phyloP scores from a whole-genome alignment of 192 early-diverging fungal genomes.

The Coemansia sp. region DNA sequence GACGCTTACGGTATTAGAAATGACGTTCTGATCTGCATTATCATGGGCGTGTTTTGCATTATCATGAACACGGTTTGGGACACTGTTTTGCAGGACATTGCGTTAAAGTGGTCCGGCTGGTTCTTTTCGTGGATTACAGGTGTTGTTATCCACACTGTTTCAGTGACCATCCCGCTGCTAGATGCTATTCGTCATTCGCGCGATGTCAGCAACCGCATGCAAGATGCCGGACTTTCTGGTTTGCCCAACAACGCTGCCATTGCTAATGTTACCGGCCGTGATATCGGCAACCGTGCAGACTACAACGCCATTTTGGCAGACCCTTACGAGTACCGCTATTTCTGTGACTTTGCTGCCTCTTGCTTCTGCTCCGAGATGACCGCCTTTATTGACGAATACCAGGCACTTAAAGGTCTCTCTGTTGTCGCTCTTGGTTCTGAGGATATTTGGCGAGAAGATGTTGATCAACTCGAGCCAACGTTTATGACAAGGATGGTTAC shows the following conservation, averaged over 20 bases:
- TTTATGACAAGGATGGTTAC: slow-evolving; percentile 37
- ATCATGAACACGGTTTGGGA: slow-evolving; percentile 36
- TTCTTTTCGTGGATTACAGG: slow-evolving; percentile 43
- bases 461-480: slow-evolving; percentile 27
- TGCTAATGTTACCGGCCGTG: slow-evolving; percentile 20
- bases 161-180: slow-evolving; percentile 31
- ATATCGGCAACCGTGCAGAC: slow-evolving; percentile 31
- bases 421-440: slow-evolving; percentile 37
- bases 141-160: slow-evolving; percentile 28
- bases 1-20: slow-evolving; percentile 52
- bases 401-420: slow-evolving; percentile 40
- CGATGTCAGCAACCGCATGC: slow-evolving; percentile 36
- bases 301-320: slow-evolving; percentile 40
- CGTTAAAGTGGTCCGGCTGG: slow-evolving; percentile 38
- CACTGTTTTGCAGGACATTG: slow-evolving; percentile 20
- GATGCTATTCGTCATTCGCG: slow-evolving; percentile 40
- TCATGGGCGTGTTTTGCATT: slow-evolving; percentile 21
- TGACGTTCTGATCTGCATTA: slow-evolving; percentile 36
- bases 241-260: slow-evolving; percentile 21
- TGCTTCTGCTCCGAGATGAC: slow-evolving; percentile 57
- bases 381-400: slow-evolving; percentile 51
- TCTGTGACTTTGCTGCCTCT: slow-evolving; percentile 53
- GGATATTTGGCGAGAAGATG: slow-evolving; percentile 36
- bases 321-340: slow-evolving; percentile 48
- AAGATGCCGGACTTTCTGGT: slow-evolving; percentile 22